Percentiles rank a stretch among this genome's conserved stretches.
Evolutionary conservation across 805 yeast species (phyloP).

Genomic region (Monosporozyma siamensis): DNA sequence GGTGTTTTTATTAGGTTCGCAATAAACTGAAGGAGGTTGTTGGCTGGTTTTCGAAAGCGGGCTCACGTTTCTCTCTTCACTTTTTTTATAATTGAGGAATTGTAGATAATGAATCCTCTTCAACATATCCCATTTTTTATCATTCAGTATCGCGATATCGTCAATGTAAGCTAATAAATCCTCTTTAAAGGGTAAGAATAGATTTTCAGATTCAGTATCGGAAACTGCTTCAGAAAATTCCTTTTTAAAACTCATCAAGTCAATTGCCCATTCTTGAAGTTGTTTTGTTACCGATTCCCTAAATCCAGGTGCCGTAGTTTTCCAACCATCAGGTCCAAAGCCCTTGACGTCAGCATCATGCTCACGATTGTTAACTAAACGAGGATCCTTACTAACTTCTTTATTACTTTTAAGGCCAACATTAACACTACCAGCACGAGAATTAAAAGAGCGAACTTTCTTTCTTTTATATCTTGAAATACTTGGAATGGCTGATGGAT

Average conservation of each 20-base stretch:
- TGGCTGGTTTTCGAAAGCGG: background rate
- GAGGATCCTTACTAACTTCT: slow-evolving; percentile 62
- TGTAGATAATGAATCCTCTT: slow-evolving; percentile 65
- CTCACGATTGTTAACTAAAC: slow-evolving; percentile 56
- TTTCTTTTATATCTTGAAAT: slow-evolving; percentile 2
- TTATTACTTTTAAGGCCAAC: slow-evolving; percentile 77
- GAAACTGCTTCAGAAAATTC: slow-evolving; percentile 7
- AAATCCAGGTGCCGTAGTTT: slow-evolving; percentile 38
- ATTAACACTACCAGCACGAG: slow-evolving; percentile 83
- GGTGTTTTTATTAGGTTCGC: background rate
- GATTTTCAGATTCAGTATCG: slow-evolving; percentile 17
- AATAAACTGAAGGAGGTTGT: background rate
- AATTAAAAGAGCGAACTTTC: slow-evolving; percentile 55
- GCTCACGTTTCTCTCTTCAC: slow-evolving; percentile 16
- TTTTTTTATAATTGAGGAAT: slow-evolving; percentile 48
- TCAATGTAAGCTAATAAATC: slow-evolving; percentile 49
- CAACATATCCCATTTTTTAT: slow-evolving; percentile 60
- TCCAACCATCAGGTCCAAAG: slow-evolving; percentile 58
- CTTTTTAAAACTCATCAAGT: slow-evolving; percentile 32
- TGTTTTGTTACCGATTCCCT: slow-evolving; percentile 47
- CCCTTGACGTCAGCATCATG: slow-evolving; percentile 75
- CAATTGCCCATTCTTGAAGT: slow-evolving; percentile 46
- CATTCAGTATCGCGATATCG: slow-evolving; percentile 37
- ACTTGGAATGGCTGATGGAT: slow-evolving; percentile 5
- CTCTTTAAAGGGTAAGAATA: slow-evolving; percentile 47